These are phyloP conservation scores for Lachnellula subtilissima DNA, from an alignment of 2,329 filamentous ascomycete species.

Conservation along the genomic window DNA sequence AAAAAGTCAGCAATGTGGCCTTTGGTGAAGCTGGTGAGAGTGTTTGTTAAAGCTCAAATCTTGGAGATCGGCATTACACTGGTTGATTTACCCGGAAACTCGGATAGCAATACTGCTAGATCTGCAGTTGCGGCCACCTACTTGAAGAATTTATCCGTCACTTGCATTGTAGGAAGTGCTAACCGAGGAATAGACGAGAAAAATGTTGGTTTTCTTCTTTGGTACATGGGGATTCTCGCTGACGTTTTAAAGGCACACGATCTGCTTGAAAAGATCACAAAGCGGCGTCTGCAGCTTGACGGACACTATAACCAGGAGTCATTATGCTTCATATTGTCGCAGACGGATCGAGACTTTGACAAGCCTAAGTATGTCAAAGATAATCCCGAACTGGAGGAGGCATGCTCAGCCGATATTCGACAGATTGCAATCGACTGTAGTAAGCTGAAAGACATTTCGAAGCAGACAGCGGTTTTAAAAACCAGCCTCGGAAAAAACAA, in stretches of 20 bases:
- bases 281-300: neutral
- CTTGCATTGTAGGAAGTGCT: slow-evolving; percentile 44
- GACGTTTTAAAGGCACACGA: neutral
- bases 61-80: slow-evolving; percentile 45
- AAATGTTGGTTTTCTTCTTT: slow-evolving; percentile 28
- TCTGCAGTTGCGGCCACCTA: slow-evolving; percentile 40
- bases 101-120: slow-evolving; percentile 45
- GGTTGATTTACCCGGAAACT: slow-evolving; percentile 50
- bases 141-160: slow-evolving; percentile 40
- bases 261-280: neutral
- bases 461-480: neutral
- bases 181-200: slow-evolving; percentile 45
- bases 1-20: slow-evolving; percentile 37
- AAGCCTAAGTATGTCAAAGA: slow-evolving; percentile 27
- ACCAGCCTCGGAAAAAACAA: neutral
- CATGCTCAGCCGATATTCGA: neutral
- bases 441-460: neutral
- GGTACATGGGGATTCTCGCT: neutral
- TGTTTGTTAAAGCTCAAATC: slow-evolving; percentile 42
- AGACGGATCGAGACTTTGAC: neutral
- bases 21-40: slow-evolving; percentile 33
- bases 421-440: neutral
- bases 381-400: neutral
- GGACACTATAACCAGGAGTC: neutral
- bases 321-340: neutral